These are phyloP conservation scores for Dendrothele bispora DNA, from an alignment of 768 basidiomycete genomes.

Conservation along the genomic window DNA sequence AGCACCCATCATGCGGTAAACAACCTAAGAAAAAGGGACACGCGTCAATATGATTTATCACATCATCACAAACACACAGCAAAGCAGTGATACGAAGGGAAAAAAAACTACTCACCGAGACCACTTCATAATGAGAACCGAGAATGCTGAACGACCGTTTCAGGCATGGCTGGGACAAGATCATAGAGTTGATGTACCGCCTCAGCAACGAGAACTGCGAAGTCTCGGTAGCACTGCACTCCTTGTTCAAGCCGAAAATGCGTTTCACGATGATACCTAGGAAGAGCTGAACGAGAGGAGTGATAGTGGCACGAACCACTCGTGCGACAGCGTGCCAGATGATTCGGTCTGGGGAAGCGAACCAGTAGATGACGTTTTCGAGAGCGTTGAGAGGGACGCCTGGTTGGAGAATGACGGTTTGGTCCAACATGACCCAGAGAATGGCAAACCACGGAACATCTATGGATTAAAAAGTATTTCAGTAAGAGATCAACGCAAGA, in stretches of 20 bases:
- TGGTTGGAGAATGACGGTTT: slow-evolving; percentile 23
- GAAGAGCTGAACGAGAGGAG: slow-evolving; percentile 37
- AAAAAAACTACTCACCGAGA: slow-evolving; percentile 31
- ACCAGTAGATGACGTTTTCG: slow-evolving; percentile 43
- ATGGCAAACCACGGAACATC: slow-evolving; percentile 44
- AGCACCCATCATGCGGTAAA: slow-evolving; percentile 49
- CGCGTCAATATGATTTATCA: too few relatives aligned
- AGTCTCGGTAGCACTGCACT: slow-evolving; percentile 20
- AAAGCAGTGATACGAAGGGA: neutral
- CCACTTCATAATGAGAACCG: slow-evolving; percentile 45
- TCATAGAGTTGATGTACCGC: slow-evolving; percentile 35
- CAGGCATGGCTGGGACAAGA: slow-evolving; percentile 37
- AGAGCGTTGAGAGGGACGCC: slow-evolving; percentile 28
- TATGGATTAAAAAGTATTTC: slow-evolving; percentile 9
- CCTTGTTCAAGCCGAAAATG: slow-evolving; percentile 36
- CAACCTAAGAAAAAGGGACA: slow-evolving; percentile 20
- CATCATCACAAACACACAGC: too few relatives aligned
- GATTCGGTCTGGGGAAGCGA: slow-evolving; percentile 38
- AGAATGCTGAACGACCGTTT: slow-evolving; percentile 40
- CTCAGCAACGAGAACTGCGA: slow-evolving; percentile 32
- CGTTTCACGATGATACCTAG: slow-evolving; percentile 43
- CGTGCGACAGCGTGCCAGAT: slow-evolving; percentile 39
- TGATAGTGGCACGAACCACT: slow-evolving; percentile 34
- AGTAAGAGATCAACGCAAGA: neutral
- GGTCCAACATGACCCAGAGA: slow-evolving; percentile 37